Evolutionary conservation across 768 basidiomycete genomes (phyloP).

Genomic region (Lactifluus subvellereus): DNA sequence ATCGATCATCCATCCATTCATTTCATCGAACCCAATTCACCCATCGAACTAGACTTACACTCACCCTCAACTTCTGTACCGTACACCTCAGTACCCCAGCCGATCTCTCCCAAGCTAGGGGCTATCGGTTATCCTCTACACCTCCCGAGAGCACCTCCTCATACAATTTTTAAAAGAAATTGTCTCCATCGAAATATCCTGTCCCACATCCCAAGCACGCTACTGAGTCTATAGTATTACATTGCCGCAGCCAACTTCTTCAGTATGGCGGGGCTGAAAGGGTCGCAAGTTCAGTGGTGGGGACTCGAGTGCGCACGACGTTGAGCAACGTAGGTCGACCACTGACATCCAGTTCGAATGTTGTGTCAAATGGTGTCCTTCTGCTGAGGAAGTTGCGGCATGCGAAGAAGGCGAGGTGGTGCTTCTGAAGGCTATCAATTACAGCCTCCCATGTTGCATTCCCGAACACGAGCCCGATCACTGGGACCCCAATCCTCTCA

Average conservation of each 20-base stretch:
- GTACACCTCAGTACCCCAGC: too few species aligned
- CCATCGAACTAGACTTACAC: too few species aligned
- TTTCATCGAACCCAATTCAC: too few species aligned
- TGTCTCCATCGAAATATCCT: too few species aligned
- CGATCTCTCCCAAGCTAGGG: too few species aligned
- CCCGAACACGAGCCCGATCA: background rate
- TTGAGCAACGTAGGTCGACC: background rate
- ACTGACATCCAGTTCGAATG: background rate
- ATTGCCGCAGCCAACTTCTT: slow-evolving; percentile 14
- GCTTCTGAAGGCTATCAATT: background rate
- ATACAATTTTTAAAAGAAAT: too few species aligned
- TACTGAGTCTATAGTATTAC: slow-evolving; percentile 17
- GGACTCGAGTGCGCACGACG: background rate
- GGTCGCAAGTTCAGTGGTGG: slow-evolving; percentile 10
- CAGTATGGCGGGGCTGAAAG: slow-evolving; percentile 6
- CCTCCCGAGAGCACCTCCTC: too few species aligned
- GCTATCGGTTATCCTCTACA: too few species aligned
- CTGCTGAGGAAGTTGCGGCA: background rate
- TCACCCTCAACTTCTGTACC: too few species aligned
- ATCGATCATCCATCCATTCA: too few species aligned
- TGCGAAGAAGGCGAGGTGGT: slow-evolving; percentile 5
- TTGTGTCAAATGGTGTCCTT: background rate
- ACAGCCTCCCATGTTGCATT: background rate
- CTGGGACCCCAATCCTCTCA: background rate
- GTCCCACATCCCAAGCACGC: slow-evolving; percentile 22